Percentiles rank a stretch among this genome's conserved stretches.
phyloP scores from a whole-genome alignment of 2,329 filamentous ascomycete genomes.

The Fusarium camptoceras region DNA sequence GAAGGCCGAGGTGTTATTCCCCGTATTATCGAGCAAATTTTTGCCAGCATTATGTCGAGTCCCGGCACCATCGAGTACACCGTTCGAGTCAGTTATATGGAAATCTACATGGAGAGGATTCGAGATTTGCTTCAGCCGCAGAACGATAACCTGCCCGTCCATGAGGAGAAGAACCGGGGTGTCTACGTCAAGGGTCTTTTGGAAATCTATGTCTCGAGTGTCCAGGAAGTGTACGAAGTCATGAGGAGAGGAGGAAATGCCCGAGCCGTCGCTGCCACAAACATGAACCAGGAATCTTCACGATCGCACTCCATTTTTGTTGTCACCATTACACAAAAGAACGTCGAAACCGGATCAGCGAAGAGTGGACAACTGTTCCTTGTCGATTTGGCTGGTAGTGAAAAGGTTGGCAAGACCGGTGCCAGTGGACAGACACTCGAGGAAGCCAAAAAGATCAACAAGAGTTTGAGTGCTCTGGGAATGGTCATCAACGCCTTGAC shows the following conservation, averaged over 20 bases:
- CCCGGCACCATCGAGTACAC: conserved; percentile 97
- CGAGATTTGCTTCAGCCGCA: conserved; percentile 91
- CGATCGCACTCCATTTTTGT: conserved; percentile 99
- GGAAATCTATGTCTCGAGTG: conserved; percentile 95
- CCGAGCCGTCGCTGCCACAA: conserved; percentile 92
- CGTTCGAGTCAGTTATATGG: conserved; percentile 99
- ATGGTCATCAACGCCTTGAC: conserved; percentile 99
- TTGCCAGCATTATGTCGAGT: conserved; percentile 91
- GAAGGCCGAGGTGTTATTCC: conserved; percentile 93
- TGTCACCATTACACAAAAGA: conserved; percentile 96
- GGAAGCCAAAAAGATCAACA: conserved; percentile 99
- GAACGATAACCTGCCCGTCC: conserved; percentile 96
- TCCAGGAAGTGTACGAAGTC: conserved; percentile 95
- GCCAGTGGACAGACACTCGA: conserved; percentile 97
- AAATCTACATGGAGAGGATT: conserved; percentile 99
- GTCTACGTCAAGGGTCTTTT: conserved; percentile 96
- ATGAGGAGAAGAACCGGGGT: conserved; percentile 95
- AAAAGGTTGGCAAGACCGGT: conserved; percentile 98
- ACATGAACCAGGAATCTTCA: conserved; percentile 99
- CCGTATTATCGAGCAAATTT: conserved; percentile 97
- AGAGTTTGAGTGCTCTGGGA: conserved; percentile 95
- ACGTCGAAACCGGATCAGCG: conserved; percentile 93
- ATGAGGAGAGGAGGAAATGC: conserved; percentile 92
- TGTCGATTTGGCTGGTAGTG: conserved; percentile 96
- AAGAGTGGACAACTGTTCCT: conserved; percentile 97